Conservation (phyloP, 2,329 filamentous ascomycete species). For the Dactylellina leptospora region DNA sequence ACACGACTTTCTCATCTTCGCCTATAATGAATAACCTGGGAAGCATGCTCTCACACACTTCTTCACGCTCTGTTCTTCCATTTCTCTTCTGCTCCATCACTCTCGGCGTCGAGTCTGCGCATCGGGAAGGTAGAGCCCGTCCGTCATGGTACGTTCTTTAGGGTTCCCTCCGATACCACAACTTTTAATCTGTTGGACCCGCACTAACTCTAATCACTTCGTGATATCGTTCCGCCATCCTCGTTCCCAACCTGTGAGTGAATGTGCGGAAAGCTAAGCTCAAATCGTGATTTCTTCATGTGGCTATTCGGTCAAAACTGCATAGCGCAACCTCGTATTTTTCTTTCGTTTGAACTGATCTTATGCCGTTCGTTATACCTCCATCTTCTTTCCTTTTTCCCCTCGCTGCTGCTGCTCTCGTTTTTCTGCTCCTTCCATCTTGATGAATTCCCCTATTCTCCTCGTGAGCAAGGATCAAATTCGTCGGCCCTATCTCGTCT, state of each 20-base stretch:
- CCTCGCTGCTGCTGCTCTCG: no score
- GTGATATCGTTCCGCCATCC: background rate
- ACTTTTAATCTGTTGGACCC: no score
- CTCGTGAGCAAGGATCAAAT: constrained; percentile 11
- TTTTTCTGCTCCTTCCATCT: constrained; percentile 14
- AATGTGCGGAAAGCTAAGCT: no score
- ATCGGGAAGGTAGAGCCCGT: constrained; percentile 30
- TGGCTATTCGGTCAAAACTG: no score
- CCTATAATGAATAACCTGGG: constrained; percentile 48
- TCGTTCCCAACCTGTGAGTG: background rate
- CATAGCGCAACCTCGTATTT: no score
- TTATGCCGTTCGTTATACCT: background rate
- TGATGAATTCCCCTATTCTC: constrained; percentile 22
- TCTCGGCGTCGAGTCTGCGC: constrained; percentile 7
- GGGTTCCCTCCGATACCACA: no score
- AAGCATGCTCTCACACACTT: no score
- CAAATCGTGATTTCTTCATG: no score
- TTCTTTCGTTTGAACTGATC: no score
- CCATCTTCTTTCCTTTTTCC: background rate
- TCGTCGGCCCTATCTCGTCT: constrained; percentile 13
- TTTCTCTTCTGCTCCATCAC: background rate
- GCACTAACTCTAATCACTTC: background rate
- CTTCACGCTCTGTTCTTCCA: background rate
- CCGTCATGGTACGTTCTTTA: no score
- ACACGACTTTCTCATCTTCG: constrained; percentile 48